Evolutionary conservation across 73 alveolate species (phyloP).

Genomic region (Paramecium primaurelia): DNA sequence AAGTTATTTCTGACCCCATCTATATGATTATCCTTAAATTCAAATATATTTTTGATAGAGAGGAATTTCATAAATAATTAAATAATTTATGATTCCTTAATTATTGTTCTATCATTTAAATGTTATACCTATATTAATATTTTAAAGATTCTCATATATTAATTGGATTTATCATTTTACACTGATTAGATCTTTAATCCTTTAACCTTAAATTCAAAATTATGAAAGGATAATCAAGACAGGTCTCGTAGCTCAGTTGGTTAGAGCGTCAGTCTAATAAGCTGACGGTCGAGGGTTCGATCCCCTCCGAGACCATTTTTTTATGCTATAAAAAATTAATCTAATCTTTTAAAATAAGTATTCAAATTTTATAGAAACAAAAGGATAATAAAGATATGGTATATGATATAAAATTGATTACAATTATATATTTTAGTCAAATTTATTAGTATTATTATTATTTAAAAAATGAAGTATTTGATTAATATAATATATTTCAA

Average conservation of each 20-base stretch:
- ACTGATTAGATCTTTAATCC: not conserved
- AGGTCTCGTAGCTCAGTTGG: constrained; percentile 63
- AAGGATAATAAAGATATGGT: not conserved
- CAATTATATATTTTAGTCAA: not conserved
- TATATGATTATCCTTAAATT: not conserved
- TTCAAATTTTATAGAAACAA: not conserved
- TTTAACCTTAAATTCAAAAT: not conserved
- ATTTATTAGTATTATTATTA: too few species aligned
- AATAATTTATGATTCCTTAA: not conserved
- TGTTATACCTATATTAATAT: not conserved
- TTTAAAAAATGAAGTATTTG: too few species aligned
- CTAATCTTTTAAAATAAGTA: not conserved
- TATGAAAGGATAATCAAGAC: not conserved
- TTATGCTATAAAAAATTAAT: not conserved
- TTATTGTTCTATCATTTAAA: not conserved
- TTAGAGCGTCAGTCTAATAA: constrained; percentile 61
- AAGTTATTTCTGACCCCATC: not conserved
- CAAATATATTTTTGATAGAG: constrained; percentile 23
- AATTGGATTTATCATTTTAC: not conserved
- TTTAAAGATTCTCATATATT: not conserved
- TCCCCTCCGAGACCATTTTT: constrained; percentile 58
- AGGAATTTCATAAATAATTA: not conserved
- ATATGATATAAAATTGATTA: not conserved
- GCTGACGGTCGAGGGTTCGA: constrained; percentile 63
- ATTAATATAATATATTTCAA: too few species aligned